Base-by-base conservation (phyloP, 306 rosid genomes). In the Ceratonia siliqua region DNA sequence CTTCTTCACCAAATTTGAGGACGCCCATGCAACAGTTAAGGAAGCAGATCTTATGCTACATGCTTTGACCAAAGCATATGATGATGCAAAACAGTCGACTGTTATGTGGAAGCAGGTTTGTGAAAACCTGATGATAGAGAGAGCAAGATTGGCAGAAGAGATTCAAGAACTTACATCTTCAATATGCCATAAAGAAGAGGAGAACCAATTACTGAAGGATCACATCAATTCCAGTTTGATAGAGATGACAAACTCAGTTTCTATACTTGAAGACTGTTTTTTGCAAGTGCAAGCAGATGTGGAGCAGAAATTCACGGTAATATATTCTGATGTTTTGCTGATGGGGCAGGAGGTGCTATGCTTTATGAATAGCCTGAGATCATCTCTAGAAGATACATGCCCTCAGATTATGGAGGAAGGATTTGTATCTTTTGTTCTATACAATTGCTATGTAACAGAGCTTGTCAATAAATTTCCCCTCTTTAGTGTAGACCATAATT, bases 21-120 rank as follows among this genome's bases (percentile, higher is more conserved):
- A 94, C 84, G 90, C 92, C 41, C 85, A 82, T 71, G 82, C 78
- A 15, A 89, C 91, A 45, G 86, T 91, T 43, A 87, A 77, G 77
- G 98, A 91, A 77, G 97, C 96, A 56, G 98, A 94, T 89, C 59
- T 82, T 39, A 87, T 86, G 77, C 80, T 94, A 63, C 87, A 87
- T 84, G 90, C 96, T 72, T 88, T 94, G 89, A 77, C 87, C 53
- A 70, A 90, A 76, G 97, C 96, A 76, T 86, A 87, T 79, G 92
- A 87, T 72, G 92, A 83, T 70, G 89, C 94, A 70, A 89, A 88
- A 73, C 88, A 84, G 58, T 70, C 83, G 88, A 79, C 82, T 72
- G 83, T 84, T 43, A 70, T 74, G 82, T 89, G 88, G 93, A 88
- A 88, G 86, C 92, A 85, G 81, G 78, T 84, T 27, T 63, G 92